Evolutionary conservation across 345 rosid genomes (phyloP).

Genomic region (Punica granatum): DNA sequence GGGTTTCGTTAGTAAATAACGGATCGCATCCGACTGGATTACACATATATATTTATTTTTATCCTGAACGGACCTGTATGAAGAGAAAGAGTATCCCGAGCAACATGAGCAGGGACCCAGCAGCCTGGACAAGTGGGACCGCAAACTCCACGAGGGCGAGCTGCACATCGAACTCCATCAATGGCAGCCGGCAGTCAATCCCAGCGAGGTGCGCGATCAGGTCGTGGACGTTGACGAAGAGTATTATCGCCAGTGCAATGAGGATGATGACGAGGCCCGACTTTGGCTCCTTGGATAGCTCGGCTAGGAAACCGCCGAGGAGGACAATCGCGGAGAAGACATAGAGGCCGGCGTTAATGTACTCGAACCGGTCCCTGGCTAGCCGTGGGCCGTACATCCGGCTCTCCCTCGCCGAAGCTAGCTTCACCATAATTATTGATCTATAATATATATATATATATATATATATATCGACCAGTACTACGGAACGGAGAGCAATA

Average conservation of each 20-base stretch:
- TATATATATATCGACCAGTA: no score
- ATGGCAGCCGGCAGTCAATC: conserved; percentile 46
- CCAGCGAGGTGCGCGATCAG: conserved; percentile 75
- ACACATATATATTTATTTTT: no score
- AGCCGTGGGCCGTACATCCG: conserved; percentile 60
- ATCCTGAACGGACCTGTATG: no score
- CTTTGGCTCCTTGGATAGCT: conserved; percentile 55
- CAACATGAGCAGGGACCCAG: conserved; percentile 56
- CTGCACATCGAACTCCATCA: conserved; percentile 62
- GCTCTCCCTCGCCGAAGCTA: conserved; percentile 70
- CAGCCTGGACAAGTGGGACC: conserved; percentile 52
- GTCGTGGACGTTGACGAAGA: conserved; percentile 57
- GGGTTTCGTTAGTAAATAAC: no score
- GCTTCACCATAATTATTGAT: conserved; percentile 60
- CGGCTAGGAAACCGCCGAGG: conserved; percentile 46
- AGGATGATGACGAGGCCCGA: conserved; percentile 62
- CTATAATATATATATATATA: no score
- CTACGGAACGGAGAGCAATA: no score
- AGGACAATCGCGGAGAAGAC: conserved; percentile 55
- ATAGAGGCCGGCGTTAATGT: conserved; percentile 67
- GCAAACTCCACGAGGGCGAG: conserved; percentile 69
- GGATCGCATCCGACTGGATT: no score
- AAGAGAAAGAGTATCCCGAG: conserved; percentile 54
- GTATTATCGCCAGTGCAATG: conserved; percentile 40
- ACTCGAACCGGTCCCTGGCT: conserved; percentile 54